Base-by-base conservation (phyloP, 208 protist genomes). In the Acanthamoeba royreba region DNA sequence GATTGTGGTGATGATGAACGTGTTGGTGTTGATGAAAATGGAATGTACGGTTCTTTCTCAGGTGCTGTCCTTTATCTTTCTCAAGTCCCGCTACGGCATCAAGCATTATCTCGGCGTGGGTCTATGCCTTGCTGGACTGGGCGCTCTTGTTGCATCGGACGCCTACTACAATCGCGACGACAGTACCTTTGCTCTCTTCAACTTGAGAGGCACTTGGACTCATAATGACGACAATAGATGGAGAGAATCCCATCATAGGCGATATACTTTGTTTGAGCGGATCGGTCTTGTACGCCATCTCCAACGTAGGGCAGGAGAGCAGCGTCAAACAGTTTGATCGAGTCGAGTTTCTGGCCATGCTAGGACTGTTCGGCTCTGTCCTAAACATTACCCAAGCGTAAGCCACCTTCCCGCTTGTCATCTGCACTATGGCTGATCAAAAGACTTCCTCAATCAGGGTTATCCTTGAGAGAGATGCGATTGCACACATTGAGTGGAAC, bases 221-320 rank as follows among this genome's bases (percentile, higher is more conserved):
- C 49, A 58, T 22, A 22, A 28, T 28, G 22, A n/a, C 11, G 13
- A 43, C 33, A 86, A 88, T 31, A 91, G 90, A 45, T 31, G 66
- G 69, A 33, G 33, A 40, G 46, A 63, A 94, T 92, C 25, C 66
- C 0, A 22, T 98, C 15, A 93, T 98, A 8, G 98, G 98, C 4
- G 98, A 99, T 81, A 86, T 98, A 15, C 91, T 99, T 0, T 98
- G 97, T 90, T 58, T 99, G 2, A 89, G 97, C 42, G 95, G 97
- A 1, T 96, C 96, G 22, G 83, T 96, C 0, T 81, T 98, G 4
- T 99, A 99, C 86, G 97, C 98, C 0, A 96, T 97, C 0, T 98
- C 97, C 87, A 99, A 99, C 89, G 98, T 99, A 7, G 93, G 98
- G 8, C 98, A 97, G 11, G 98, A 99, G 83, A 97, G 95, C 85